Evolutionary conservation across 352 stramenopile species (phyloP).

Genomic region (Phytophthora sojae): DNA sequence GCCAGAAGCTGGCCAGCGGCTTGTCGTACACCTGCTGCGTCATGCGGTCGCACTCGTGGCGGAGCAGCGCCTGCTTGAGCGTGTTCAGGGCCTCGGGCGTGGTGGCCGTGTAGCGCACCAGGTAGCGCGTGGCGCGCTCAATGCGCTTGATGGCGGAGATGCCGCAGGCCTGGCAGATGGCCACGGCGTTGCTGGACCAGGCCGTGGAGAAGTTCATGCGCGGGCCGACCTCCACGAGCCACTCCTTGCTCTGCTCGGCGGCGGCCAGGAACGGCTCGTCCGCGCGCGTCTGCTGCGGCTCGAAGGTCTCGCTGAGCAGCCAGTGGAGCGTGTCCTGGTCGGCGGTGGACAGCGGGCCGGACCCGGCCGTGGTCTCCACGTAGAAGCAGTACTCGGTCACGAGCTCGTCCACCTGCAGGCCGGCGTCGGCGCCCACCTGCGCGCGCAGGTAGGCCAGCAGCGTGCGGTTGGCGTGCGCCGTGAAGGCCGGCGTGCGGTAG

Average conservation of each 20-base stretch:
- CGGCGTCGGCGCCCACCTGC: constrained; percentile 24
- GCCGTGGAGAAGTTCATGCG: constrained; percentile 98
- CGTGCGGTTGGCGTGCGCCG: constrained; percentile 66
- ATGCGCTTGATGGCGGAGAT: constrained; percentile 92
- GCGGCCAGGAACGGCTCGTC: constrained; percentile 62
- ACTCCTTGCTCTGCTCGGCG: constrained; percentile 38
- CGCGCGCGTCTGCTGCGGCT: constrained; percentile 83
- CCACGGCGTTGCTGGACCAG: constrained; percentile 98
- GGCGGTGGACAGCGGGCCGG: constrained; percentile 46
- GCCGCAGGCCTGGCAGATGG: constrained; percentile 96
- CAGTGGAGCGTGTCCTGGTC: constrained; percentile 91
- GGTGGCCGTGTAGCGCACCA: constrained; percentile 64
- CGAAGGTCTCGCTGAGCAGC: constrained; percentile 98
- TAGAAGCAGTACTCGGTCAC: constrained; percentile 98
- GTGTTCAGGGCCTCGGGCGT: constrained; percentile 52
- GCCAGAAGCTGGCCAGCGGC: constrained; percentile 93
- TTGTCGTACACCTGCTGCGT: constrained; percentile 96
- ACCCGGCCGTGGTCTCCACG: constrained; percentile 79
- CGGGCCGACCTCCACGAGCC: constrained; percentile 96
- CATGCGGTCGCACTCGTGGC: constrained; percentile 95
- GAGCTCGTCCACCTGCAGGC: constrained; percentile 62
- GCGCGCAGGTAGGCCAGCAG: constrained; percentile 52
- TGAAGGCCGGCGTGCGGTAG: constrained; percentile 82
- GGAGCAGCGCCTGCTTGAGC: constrained; percentile 68
- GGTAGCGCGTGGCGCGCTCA: constrained; percentile 94